A percentile compares a stretch with the other conserved stretches of the same genome.
phyloP scores from a whole-genome alignment of 495 filamentous ascomycete species.

The Penicillium flavigenum region DNA sequence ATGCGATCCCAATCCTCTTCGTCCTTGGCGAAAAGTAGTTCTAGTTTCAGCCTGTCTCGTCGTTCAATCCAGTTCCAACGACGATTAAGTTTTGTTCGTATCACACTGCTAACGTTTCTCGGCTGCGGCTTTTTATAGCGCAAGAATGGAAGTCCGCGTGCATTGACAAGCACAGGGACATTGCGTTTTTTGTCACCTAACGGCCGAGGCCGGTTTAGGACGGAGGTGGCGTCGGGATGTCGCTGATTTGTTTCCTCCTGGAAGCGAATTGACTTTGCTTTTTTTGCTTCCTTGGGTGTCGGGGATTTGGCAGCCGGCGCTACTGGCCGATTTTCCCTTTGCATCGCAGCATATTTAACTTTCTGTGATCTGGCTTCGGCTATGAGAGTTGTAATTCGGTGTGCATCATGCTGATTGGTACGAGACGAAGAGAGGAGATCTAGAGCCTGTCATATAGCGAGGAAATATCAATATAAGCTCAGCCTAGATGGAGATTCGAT shows the following conservation, averaged over 20 bases:
- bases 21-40: constrained; percentile 43
- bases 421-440: constrained; percentile 41
- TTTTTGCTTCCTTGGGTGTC: constrained; percentile 27
- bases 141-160: constrained; percentile 64
- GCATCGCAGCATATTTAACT: constrained; percentile 20
- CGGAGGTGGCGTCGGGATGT: constrained; percentile 42
- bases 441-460: constrained; percentile 29
- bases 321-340: constrained; percentile 18
- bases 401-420: constrained; percentile 26
- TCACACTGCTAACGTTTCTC: constrained; percentile 51
- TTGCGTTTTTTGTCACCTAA: constrained; percentile 52
- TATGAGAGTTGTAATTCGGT: constrained; percentile 28
- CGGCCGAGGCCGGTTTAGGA: constrained; percentile 46
- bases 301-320: constrained; percentile 19
- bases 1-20: constrained; percentile 61
- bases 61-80: constrained; percentile 37
- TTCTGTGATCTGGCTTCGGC: constrained; percentile 20
- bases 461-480: constrained; percentile 18
- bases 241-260: constrained; percentile 32
- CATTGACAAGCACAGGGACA: constrained; percentile 59
- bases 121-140: constrained; percentile 71
- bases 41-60: constrained; percentile 32
- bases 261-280: constrained; percentile 27
- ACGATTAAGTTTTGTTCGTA: constrained; percentile 52
- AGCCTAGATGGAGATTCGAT: not conserved